phyloP scores from a whole-genome alignment of 305 asterid genomes.

The Fraxinus floribunda region DNA sequence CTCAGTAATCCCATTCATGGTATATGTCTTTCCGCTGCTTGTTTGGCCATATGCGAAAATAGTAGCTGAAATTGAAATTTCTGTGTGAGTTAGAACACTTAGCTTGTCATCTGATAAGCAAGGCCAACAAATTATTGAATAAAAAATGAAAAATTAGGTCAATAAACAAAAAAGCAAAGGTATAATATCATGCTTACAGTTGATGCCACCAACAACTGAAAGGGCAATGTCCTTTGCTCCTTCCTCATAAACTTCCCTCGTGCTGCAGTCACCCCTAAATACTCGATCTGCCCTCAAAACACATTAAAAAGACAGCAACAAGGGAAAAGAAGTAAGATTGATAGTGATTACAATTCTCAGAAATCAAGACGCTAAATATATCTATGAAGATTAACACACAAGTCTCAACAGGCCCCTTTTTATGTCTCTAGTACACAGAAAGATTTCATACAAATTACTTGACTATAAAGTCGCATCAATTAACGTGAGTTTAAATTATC shows the following conservation, averaged over 20 bases:
- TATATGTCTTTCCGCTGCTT: conserved; percentile 95
- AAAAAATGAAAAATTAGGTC: neutral
- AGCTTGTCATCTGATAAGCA: conserved; percentile 15
- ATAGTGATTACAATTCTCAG: conserved; percentile 1
- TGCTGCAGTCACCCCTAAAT: conserved; percentile 77
- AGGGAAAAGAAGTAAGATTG: neutral
- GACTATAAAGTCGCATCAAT: neutral
- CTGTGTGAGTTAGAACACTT: conserved; percentile 12
- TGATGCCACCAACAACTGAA: conserved; percentile 80
- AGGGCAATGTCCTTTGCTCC: conserved; percentile 81
- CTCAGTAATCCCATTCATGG: conserved; percentile 96
- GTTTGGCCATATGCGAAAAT: conserved; percentile 96
- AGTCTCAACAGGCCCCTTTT: neutral
- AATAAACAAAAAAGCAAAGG: conserved; percentile 15
- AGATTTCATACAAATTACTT: neutral
- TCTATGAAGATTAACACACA: neutral
- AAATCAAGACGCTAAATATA: neutral
- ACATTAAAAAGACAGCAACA: conserved; percentile 4
- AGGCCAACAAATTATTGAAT: conserved; percentile 7
- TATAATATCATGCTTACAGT: conserved; percentile 56
- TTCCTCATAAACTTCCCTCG: conserved; percentile 77
- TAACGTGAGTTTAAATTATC: neutral
- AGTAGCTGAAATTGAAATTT: conserved; percentile 60
- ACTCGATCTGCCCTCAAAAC: conserved; percentile 62
- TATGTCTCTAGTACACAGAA: neutral